Evolutionary conservation across 1,284 basidiomycete genomes (phyloP), one percentile per base, ranked within the genome.

Genomic region (Ustilago sp.): DNA sequence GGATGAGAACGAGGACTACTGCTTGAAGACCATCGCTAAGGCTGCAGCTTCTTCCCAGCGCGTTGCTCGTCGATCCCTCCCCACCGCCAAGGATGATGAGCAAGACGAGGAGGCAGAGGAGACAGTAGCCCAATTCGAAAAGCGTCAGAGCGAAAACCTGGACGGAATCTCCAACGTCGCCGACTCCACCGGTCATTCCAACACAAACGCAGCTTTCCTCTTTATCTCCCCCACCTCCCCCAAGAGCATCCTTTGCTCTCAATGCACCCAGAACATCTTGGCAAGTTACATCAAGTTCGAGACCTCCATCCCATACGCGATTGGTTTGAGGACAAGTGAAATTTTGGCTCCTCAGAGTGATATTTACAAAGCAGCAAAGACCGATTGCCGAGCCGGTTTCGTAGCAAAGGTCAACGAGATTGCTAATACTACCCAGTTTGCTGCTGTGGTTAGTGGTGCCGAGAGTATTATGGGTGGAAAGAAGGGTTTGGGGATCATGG

Each of bases 231-330:
- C 77, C 0, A 60, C 39, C 6, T 60, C 64, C 28, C 65, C 74
- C 52, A 78, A 81, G 57, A 59, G 67, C 32, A 73, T 82, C 60
- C 79, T 83, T 39, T 83, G 82, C 71, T 76, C 77, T 45, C 56
- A 59, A n/a, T 83, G 82, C 78, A 64, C 80, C 13, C 72, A 77
- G 48, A 63, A 59, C 59, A 82, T 83, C 59, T 62, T 83, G 31
- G 82, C 80, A 11, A 54, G 62, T 11, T 83, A 83, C 70, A 83
- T 83, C 70, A 62, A 70, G 54, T 83, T 83, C 31, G 82, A 83
- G 54, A 78, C 79, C 13, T 80, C 80, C 12, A 76, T 82, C 51
- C 82, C 82, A 2, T 83, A 83, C 65, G 80, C 74, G 28, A 82
- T 83, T 60, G 82, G 82, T 11, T 63, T 83, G 13, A 51, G 71